Percentiles rank a stretch among this genome's conserved stretches.
These are phyloP conservation scores for Anthoceros angustus DNA, from an alignment of 225 moss, liverwort and hornwort genomes.

Conservation along the genomic window DNA sequence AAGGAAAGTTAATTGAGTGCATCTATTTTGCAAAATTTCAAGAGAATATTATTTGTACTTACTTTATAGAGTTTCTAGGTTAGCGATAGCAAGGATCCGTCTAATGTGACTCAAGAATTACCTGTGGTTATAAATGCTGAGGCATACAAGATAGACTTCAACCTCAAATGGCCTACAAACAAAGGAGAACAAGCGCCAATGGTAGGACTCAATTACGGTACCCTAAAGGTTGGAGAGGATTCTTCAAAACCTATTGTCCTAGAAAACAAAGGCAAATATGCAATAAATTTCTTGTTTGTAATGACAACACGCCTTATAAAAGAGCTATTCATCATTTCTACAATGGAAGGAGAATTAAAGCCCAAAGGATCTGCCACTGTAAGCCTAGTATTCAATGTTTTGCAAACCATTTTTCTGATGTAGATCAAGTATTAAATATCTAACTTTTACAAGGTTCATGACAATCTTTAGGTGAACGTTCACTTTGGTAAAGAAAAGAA, in stretches of 20 bases:
- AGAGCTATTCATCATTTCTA: conserved; percentile 34
- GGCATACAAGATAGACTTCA: conserved; percentile 48
- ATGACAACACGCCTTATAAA: conserved; percentile 20
- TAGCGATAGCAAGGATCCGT: not conserved
- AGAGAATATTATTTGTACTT: too few relatives aligned
- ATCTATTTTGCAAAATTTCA: too few relatives aligned
- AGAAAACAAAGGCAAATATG: conserved; percentile 70
- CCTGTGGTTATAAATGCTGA: conserved; percentile 24
- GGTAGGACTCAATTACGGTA: conserved; percentile 53
- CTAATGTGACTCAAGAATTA: not conserved
- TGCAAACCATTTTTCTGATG: not conserved
- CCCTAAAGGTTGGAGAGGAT: conserved; percentile 30
- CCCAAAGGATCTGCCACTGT: conserved; percentile 53
- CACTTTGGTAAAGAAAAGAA: conserved; percentile 54
- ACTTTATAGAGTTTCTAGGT: not conserved
- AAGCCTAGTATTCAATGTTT: not conserved
- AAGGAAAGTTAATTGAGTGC: not conserved
- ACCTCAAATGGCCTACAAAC: conserved; percentile 23
- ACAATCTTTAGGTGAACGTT: conserved; percentile 33
- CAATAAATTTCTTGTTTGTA: conserved; percentile 48
- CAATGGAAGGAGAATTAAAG: conserved; percentile 35
- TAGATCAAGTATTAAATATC: not conserved
- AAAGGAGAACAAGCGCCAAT: conserved; percentile 4
- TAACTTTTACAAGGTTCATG: not conserved
- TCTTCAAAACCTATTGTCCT: conserved; percentile 26